Conservation (phyloP, 1,139 yeast species). For the Debaryomyces nepalensis region DNA sequence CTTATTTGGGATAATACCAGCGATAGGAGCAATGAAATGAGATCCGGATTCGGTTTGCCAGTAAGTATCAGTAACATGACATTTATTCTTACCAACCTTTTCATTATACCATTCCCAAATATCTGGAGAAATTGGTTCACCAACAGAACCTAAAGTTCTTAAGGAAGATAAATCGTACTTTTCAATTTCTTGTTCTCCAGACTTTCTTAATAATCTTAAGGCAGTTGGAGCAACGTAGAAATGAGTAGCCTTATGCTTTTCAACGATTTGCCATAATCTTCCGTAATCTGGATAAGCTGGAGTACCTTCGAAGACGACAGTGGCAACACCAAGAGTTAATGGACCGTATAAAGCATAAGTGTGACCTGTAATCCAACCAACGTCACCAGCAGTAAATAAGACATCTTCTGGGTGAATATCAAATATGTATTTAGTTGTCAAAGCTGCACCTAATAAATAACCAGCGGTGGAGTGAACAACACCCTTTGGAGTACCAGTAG, state of each 20-base stretch:
- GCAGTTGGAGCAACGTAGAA: constrained; percentile 99
- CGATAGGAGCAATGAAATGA: constrained; percentile 92
- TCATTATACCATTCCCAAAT: constrained; percentile 99
- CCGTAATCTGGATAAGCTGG: constrained; percentile 98
- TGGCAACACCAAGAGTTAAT: constrained; percentile 82
- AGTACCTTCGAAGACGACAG: constrained; percentile 95
- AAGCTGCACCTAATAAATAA: constrained; percentile 89
- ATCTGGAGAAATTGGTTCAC: constrained; percentile 98
- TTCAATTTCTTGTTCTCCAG: constrained; percentile 83
- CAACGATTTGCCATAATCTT: constrained; percentile 95
- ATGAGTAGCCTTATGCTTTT: constrained; percentile 91
- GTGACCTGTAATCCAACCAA: constrained; percentile 99
- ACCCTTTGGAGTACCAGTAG: constrained; percentile 98
- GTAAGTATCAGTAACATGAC: constrained; percentile 91
- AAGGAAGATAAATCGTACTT: constrained; percentile 88
- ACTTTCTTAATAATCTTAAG: constrained; percentile 89
- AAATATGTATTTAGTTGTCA: constrained; percentile 91
- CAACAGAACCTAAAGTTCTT: constrained; percentile 96
- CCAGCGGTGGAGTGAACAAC: constrained; percentile 96
- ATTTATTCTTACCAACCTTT: constrained; percentile 84
- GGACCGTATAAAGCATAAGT: constrained; percentile 97
- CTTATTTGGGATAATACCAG: constrained; percentile 93
- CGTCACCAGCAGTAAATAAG: constrained; percentile 96
- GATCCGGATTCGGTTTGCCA: constrained; percentile 99
- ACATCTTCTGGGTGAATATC: constrained; percentile 89